Conservation (phyloP, 371 early-diverging fungal genomes). For the Smittium culicis region DNA sequence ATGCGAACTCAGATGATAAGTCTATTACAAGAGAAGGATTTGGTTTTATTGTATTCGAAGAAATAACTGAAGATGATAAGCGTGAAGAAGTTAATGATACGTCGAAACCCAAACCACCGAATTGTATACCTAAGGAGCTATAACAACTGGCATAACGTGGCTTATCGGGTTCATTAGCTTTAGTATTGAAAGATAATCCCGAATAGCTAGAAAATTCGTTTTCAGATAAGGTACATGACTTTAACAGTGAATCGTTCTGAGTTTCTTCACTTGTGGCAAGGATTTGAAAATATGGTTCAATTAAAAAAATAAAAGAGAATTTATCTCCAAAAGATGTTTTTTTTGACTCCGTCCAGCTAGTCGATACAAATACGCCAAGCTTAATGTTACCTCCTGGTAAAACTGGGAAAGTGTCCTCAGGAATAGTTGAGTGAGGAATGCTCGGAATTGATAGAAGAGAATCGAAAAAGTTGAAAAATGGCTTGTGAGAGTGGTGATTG, state of each 20-base stretch:
- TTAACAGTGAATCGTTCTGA: background rate
- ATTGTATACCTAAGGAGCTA: background rate
- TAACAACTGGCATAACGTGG: background rate
- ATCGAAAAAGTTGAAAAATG: background rate
- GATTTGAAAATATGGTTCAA: constrained; percentile 6
- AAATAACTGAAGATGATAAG: background rate
- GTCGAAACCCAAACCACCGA: constrained; percentile 1
- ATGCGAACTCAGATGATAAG: constrained; percentile 1
- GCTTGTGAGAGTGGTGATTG: background rate
- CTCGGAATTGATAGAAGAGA: background rate
- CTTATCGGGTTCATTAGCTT: background rate
- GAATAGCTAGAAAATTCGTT: background rate
- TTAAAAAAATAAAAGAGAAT: constrained; percentile 1
- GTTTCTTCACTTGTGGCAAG: background rate
- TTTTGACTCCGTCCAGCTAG: background rate
- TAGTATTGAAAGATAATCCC: background rate
- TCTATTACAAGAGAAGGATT: background rate
- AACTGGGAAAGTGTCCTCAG: background rate
- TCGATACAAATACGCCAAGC: constrained; percentile 7
- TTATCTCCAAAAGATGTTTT: constrained; percentile 2
- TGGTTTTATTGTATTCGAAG: background rate
- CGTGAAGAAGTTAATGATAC: background rate
- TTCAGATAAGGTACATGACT: too few relatives aligned
- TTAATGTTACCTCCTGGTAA: background rate
- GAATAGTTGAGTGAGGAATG: background rate